Base-by-base conservation (phyloP, 805 yeast species). In the fission yeast (Schizosaccharomyces pombe) region DNA sequence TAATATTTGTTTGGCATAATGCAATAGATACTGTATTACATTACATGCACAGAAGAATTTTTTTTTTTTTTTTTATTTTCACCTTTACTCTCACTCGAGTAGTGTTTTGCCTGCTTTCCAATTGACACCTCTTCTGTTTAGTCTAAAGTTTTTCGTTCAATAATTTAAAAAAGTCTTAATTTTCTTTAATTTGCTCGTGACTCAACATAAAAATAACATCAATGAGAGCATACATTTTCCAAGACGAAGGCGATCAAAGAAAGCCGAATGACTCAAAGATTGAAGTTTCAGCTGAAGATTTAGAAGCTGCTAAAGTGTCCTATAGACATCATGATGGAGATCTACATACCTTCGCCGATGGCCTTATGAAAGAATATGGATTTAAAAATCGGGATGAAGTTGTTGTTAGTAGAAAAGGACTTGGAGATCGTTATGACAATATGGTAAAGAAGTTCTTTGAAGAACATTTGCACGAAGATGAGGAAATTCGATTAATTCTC, bases 401-500 rank as follows among this genome's bases (percentile, higher is more conserved):
- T 19, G 16, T 9, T 22, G 30, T 52, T 29, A 33, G 47, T 32
- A 29, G 43, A 14, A 12, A 9, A 6, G 22, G 24, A 19, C 26
- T 52, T 9, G 54, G 54, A 14, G 80, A 76, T 54, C 79, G 75
- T 0, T 76, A 82, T 61, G 72, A 76, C 58, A 71, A 69, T 53
- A 85, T 85, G 65, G 71, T 89, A 65, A 12, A n/a, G 12, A 43
- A 28, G 32, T 86, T 87, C 66, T 84, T 78, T 68, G 70, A 74
- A 52, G 95, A 89, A 63, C 98, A 89, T 66, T 72, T 85, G 55
- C 98, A 89, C 64, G 97, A 89, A 64, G 98, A 89, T 64, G 98
- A 89, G 68, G 98, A 89, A 69, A 89, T 89, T 64, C 72, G 98
- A 59, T 89, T 86, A 67, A 77, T 86, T 54, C 63, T 82, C 19